Percentiles rank a stretch among this genome's conserved stretches.
phyloP scores from a whole-genome alignment of 1,284 basidiomycete genomes.

The Phellopilus nigrolimitatus region DNA sequence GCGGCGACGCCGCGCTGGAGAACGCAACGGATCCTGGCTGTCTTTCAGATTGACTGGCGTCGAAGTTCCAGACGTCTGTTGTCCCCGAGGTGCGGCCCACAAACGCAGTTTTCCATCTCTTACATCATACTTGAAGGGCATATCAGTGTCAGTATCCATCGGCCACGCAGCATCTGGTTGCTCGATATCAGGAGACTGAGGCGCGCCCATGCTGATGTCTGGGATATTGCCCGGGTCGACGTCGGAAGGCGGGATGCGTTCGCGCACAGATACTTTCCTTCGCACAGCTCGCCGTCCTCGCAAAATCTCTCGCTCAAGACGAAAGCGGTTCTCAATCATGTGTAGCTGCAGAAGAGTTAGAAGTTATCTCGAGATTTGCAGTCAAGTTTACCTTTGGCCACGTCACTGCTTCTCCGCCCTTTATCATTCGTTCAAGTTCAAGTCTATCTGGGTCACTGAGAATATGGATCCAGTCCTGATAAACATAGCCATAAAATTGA shows the following conservation, averaged over 20 bases:
- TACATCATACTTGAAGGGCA: slow-evolving; percentile 39
- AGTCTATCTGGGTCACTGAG: slow-evolving; percentile 79
- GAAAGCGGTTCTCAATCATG: slow-evolving; percentile 84
- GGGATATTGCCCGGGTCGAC: slow-evolving; percentile 16
- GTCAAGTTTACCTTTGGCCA: slow-evolving; percentile 76
- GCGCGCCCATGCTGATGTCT: slow-evolving; percentile 15
- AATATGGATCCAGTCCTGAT: slow-evolving; percentile 78
- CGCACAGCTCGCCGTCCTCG: slow-evolving; percentile 76
- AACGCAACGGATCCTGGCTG: slow-evolving; percentile 36
- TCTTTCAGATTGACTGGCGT: slow-evolving; percentile 27
- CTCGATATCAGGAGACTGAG: slow-evolving; percentile 7
- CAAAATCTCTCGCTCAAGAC: slow-evolving; percentile 79
- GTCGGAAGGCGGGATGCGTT: slow-evolving; percentile 20
- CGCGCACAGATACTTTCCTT: slow-evolving; percentile 37
- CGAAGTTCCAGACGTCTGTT: slow-evolving; percentile 26
- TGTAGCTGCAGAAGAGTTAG: slow-evolving; percentile 52
- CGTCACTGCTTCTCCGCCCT: slow-evolving; percentile 84
- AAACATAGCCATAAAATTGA: slow-evolving; percentile 17
- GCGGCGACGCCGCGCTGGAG: slow-evolving; percentile 39
- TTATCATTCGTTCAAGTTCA: slow-evolving; percentile 80
- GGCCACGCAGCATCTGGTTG: background rate
- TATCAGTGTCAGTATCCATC: slow-evolving; percentile 22
- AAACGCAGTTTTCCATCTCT: slow-evolving; percentile 10
- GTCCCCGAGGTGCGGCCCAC: slow-evolving; percentile 20
- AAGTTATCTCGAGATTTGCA: background rate